These are phyloP conservation scores for Amanita brunnescens DNA, from an alignment of 768 basidiomycete species.

Conservation along the genomic window DNA sequence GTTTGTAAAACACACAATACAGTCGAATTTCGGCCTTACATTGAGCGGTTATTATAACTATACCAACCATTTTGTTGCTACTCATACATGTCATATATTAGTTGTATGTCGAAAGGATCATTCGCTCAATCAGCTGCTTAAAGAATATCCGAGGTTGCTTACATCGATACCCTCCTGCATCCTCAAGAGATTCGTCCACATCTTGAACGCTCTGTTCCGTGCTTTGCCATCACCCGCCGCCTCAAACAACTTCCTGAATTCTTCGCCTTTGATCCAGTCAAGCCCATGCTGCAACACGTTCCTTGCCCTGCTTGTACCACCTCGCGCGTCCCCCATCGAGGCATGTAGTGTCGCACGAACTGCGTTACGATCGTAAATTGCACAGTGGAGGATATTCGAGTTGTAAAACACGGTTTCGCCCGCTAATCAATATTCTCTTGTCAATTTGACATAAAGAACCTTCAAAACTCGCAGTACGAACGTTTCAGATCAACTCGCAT, in stretches of 20 bases:
- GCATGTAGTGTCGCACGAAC: constrained; percentile 64
- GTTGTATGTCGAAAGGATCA: background rate
- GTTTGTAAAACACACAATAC: background rate
- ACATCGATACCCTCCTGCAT: constrained; percentile 37
- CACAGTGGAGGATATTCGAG: constrained; percentile 71
- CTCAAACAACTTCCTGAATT: constrained; percentile 39
- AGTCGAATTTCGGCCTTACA: too few species aligned
- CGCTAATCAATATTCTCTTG: constrained; percentile 25
- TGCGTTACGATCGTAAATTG: constrained; percentile 41
- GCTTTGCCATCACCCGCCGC: constrained; percentile 4
- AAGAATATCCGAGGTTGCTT: constrained; percentile 46
- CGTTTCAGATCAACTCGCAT: constrained; percentile 47
- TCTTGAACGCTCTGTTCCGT: constrained; percentile 31
- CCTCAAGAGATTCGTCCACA: constrained; percentile 50
- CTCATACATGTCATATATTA: constrained; percentile 2
- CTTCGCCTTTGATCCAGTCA: constrained; percentile 52
- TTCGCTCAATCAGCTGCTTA: constrained; percentile 19
- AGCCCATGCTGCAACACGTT: constrained; percentile 73
- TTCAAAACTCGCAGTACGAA: constrained; percentile 21
- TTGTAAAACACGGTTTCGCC: constrained; percentile 79
- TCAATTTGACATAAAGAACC: background rate
- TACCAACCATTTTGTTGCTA: background rate
- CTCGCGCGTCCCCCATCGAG: constrained; percentile 52
- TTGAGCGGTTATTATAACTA: background rate
- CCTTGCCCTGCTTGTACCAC: constrained; percentile 54